Evolutionary conservation across 2,329 filamentous ascomycete genomes (phyloP), one percentile per base, ranked within the genome.

Genomic region (Raffaelea albimanens): DNA sequence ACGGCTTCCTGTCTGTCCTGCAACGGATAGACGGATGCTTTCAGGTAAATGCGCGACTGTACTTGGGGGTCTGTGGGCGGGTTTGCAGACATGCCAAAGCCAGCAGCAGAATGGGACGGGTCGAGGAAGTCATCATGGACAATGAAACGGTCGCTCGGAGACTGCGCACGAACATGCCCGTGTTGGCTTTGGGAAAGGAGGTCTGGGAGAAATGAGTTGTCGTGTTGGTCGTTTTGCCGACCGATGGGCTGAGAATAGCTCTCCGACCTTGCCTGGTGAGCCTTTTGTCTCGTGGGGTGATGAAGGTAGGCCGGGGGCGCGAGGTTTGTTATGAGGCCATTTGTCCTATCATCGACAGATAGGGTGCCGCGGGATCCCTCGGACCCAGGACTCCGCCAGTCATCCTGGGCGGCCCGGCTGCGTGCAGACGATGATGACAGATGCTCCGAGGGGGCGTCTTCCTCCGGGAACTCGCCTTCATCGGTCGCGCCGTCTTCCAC

Each of bases 131-230:
- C 55, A 25, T 58, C 55, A 33, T 59, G 53, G 25, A 56, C 49
- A 43, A 62, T 55, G 43, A 62, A 62, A 4, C 59, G 58, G 46
- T 61, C 58, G 4, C 55, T 56, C 2, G 60, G 59, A 4, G 60
- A 63, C 8, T 21, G 43, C 5, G 50, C 16, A 13, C 33, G 40
- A 10, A 31, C 20, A 4, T 20, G 36, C 11, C 34, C 36, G 25
- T 40, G 5, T 7, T 41, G 40, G 19, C 13, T 16, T 5, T 33
- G 10, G 4, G 43, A n/a, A 2, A 20, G 9, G 19, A 39, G 34
- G 23, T 33, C 43, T 14, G 29, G n/a, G 7, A 38, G 34, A 8
- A 38, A 7, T 5, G 13, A 8, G n/a, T 19, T 16, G 14, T 19
- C 7, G 34, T 29, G 25, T 29, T 29, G 25, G 25, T 38, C n/a